Evolutionary conservation across 83 land plant species (phyloP), one percentile per base, ranked within the genome.

Genomic region (Picea abies): DNA sequence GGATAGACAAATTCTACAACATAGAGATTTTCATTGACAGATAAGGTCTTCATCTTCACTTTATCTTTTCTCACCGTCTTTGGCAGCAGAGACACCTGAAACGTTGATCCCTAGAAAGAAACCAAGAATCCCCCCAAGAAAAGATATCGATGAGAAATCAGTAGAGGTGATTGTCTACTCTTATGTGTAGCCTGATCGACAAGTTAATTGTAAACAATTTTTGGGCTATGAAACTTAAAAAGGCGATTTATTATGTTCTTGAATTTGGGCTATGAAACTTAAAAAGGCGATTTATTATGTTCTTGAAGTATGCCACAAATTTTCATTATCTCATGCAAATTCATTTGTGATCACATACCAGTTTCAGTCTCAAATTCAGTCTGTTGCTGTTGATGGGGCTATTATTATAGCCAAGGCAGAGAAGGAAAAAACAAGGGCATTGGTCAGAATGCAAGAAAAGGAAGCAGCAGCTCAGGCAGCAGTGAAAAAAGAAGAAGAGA

Each of bases 121-220:
- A 85, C 94, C 92, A 37, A 87, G 82, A 84, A 90, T 92, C 56
- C 79, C 83, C 56, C 92, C 91, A 20, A 89, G 87, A 35, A 82
- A 88, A 61, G 92, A 88, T 64, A 81, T 86, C 58, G 79, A 90
- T 84, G 91, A 90, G 82, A 90, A 90, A 84, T 89, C 94, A 62
- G 86, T 86, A 82, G 83, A 92, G 92, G 94, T 92, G 63, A 56
- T 56, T 35, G 52, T 60, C 1, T 66, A 58, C 32, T 22, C 37
- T 60, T 83, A 39, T 62, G 4, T 71, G 25, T 47, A 20, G 1
- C 62, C 35, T 62, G 35, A 19, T 70, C 44, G 78, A 69, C 20
- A 72, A 16, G 22, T 84, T 83, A 60, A 7, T 84, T n/a, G 23
- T 75, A 20, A 29, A 52, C 11, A 52, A 77, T 58, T 44, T 1